phyloP scores from a whole-genome alignment of 176 grass and related monocot species.

The Dendrocalamus sinicus region DNA sequence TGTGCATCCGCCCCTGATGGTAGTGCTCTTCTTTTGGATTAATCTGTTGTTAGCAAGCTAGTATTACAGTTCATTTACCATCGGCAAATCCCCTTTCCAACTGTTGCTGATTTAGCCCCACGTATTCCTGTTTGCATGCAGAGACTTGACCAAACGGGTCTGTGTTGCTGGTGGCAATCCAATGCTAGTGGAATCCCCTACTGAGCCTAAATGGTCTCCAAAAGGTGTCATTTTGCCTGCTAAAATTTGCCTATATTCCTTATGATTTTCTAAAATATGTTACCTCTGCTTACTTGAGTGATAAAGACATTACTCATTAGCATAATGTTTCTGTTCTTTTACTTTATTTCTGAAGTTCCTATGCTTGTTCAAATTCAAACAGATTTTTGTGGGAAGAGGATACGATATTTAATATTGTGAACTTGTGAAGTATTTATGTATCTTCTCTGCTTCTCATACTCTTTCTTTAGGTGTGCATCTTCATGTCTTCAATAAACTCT shows the following conservation, averaged over 20 bases:
- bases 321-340: neutral
- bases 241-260: too few species aligned
- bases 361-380: constrained; percentile 6
- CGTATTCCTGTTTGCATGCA: constrained; percentile 31
- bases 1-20: too few species aligned
- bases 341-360: constrained; percentile 12
- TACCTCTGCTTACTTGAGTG: constrained; percentile 2
- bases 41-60: too few species aligned
- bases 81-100: too few species aligned
- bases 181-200: constrained; percentile 71
- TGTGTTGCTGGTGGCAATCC: constrained; percentile 83
- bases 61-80: too few species aligned
- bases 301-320: neutral
- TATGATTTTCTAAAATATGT: neutral
- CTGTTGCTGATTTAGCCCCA: too few species aligned
- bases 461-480: neutral
- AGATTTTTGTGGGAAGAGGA: neutral
- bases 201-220: constrained; percentile 95
- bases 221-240: constrained; percentile 51
- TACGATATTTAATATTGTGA: neutral
- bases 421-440: too few species aligned
- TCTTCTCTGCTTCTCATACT: too few species aligned
- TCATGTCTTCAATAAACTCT: constrained; percentile 1
- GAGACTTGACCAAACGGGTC: constrained; percentile 74
- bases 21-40: too few species aligned